Percentiles rank a stretch among this genome's conserved stretches.
These are phyloP conservation scores for Podospora didyma DNA, from an alignment of 495 filamentous ascomycete species.

Conservation along the genomic window DNA sequence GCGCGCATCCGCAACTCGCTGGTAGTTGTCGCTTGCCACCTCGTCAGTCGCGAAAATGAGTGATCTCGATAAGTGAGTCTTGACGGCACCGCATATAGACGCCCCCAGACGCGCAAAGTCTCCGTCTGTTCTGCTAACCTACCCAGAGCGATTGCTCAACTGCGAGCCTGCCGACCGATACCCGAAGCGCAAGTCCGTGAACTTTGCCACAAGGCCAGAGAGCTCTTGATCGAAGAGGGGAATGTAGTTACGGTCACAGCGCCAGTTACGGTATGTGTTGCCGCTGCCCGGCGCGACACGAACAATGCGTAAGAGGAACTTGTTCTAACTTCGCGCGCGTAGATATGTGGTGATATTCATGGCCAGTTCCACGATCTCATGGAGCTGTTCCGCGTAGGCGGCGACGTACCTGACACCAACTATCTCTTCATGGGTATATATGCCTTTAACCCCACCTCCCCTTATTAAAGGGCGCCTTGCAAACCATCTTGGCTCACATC, in stretches of 20 bases:
- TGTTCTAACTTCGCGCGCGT: background rate
- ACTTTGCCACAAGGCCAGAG: conserved; percentile 94
- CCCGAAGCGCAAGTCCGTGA: conserved; percentile 93
- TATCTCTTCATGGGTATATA: conserved; percentile 89
- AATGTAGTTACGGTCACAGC: conserved; percentile 96
- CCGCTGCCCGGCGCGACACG: background rate
- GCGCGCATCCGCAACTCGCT: background rate
- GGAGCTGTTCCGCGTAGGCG: conserved; percentile 95
- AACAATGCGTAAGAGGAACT: background rate
- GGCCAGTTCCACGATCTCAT: conserved; percentile 98
- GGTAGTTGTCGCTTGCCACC: background rate
- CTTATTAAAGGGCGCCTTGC: background rate
- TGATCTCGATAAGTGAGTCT: conserved; percentile 28
- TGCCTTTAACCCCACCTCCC: conserved; percentile 1
- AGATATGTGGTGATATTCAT: conserved; percentile 98
- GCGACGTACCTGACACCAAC: conserved; percentile 93
- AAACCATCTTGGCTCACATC: background rate
- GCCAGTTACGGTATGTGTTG: conserved; percentile 70
- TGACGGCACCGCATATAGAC: background rate
- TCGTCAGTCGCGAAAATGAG: conserved; percentile 16
- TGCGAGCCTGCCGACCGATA: conserved; percentile 93
- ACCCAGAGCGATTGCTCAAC: conserved; percentile 80
- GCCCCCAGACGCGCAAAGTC: background rate
- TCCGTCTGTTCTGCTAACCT: background rate
- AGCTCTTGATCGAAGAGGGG: conserved; percentile 94